A percentile compares a stretch with the other conserved stretches of the same genome.
Conservation (phyloP, 2,329 filamentous ascomycete genomes). For the Arachnopeziza araneosa region DNA sequence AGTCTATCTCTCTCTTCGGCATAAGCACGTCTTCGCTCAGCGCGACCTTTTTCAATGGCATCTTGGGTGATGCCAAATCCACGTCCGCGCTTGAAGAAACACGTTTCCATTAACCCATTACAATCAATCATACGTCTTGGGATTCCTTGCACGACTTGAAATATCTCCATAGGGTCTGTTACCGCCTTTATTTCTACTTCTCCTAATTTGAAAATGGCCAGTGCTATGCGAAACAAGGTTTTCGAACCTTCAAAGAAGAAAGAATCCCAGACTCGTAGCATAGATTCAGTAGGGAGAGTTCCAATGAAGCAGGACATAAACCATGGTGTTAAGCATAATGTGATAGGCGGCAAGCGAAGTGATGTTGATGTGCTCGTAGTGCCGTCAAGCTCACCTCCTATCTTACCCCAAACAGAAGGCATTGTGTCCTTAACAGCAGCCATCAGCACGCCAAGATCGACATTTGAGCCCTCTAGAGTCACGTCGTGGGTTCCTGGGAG, state of each 20-base stretch:
- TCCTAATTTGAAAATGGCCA: conserved; percentile 86
- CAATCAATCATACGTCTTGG: conserved; percentile 77
- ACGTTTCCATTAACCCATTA: conserved; percentile 75
- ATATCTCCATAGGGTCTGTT: conserved; percentile 88
- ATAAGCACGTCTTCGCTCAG: conserved; percentile 53
- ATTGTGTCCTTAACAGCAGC: conserved; percentile 74
- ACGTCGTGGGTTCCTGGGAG: conserved; percentile 89
- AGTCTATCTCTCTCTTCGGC: conserved; percentile 29
- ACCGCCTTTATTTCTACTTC: conserved; percentile 76
- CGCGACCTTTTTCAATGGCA: conserved; percentile 69
- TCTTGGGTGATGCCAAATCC: conserved; percentile 79
- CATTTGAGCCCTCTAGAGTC: conserved; percentile 84
- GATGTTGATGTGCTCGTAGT: conserved; percentile 26
- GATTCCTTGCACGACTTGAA: conserved; percentile 85
- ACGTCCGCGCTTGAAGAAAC: conserved; percentile 67
- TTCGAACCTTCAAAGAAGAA: conserved; percentile 96
- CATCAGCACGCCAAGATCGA: conserved; percentile 93
- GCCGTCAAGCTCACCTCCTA: conserved; percentile 68
- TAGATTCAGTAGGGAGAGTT: conserved; percentile 85
- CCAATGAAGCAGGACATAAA: conserved; percentile 98
- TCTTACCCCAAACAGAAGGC: conserved; percentile 80
- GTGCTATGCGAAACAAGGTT: conserved; percentile 84
- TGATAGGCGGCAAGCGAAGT: conserved; percentile 74
- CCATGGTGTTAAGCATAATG: conserved; percentile 90
- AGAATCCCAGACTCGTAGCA: conserved; percentile 88